Evolutionary conservation across 768 basidiomycete genomes (phyloP), one percentile per base, ranked within the genome.

Genomic region (Phlebiopsis gigantea): DNA sequence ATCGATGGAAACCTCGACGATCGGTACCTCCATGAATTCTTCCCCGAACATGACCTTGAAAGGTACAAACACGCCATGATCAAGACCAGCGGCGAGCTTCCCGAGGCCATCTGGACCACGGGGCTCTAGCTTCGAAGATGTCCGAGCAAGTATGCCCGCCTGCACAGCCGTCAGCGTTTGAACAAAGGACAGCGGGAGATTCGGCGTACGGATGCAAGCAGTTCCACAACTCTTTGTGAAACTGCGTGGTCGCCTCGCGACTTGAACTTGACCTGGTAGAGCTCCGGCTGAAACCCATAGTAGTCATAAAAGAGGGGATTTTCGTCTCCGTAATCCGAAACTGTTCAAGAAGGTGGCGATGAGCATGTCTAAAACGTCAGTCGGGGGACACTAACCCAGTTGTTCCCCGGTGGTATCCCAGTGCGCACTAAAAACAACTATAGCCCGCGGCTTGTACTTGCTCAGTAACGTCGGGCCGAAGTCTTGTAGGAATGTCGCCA

Each of bases 1-100:
- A 60, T 88, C 83, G 52, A 90, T 84, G 31, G 82, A 84, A 1
- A 81, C 84, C 70, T 90, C 78, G 19, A 90, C 79, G 63, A 91
- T 78, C 2, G 90, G 90, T 17, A 91, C 71, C 5, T 78, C 75
- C 24, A 65, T 75, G 56, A 84, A 79, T 46, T 78, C 77, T 46
- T 84, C 79, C 6, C 86, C 85, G 63, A 91, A 90, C 89, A 91
- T 91, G 57, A 85, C 66, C 45, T 77, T 74, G 75, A 91, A 89
- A 1, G 90, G 90, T 12, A 92, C 74, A 66, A 90, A 91, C 45
- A 90, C 87, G 22, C 89, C 90, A 63, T 90, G 88, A 64, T 90
- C 88, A 0, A 90, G 69, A 5, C 88, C 88, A 0, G 85, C 79
- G 0, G 84, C 85, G 46, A 63, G 46, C 64, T 81, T 84, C 0